A percentile compares a stretch with the other conserved stretches of the same genome.
Conservation (phyloP, 352 stramenopile species). For the Phytopythium oedochilum region DNA sequence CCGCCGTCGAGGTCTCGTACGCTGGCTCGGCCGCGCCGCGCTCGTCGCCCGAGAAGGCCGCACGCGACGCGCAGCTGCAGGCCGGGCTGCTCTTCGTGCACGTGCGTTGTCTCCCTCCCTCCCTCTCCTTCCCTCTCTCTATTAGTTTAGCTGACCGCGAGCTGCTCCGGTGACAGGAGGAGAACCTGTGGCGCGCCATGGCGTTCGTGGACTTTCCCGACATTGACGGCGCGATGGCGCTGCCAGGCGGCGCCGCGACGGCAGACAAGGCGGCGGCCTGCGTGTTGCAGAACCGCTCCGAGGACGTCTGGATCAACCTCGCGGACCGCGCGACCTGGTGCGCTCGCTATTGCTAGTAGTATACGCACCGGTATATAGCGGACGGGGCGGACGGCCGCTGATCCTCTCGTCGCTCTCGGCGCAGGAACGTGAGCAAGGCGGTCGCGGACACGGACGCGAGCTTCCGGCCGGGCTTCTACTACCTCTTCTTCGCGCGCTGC, state of each 20-base stretch:
- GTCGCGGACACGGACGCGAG: slow-evolving; percentile 17
- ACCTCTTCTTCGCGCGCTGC: slow-evolving; percentile 86
- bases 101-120: slow-evolving; percentile 16
- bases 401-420: no score
- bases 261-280: slow-evolving; percentile 21
- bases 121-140: no score
- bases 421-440: slow-evolving; percentile 38
- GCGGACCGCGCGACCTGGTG: slow-evolving; percentile 42
- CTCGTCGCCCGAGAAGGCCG: background rate
- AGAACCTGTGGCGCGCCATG: slow-evolving; percentile 54
- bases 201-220: slow-evolving; percentile 31
- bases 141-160: background rate
- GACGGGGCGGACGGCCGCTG: no score
- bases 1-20: slow-evolving; percentile 28
- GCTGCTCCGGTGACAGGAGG: slow-evolving; percentile 31
- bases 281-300: slow-evolving; percentile 36
- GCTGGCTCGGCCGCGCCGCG: background rate
- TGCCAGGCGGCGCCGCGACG: slow-evolving; percentile 5
- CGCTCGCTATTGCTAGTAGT: no score
- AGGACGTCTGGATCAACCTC: slow-evolving; percentile 62
- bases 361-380: no score
- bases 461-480: slow-evolving; percentile 73
- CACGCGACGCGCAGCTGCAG: slow-evolving; percentile 11
- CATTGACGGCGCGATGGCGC: slow-evolving; percentile 9
- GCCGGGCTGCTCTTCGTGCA: slow-evolving; percentile 65